Percentiles rank a stretch among this genome's conserved stretches.
phyloP scores from a whole-genome alignment of 129 eudicot species.

The Oenanthe sinensis region DNA sequence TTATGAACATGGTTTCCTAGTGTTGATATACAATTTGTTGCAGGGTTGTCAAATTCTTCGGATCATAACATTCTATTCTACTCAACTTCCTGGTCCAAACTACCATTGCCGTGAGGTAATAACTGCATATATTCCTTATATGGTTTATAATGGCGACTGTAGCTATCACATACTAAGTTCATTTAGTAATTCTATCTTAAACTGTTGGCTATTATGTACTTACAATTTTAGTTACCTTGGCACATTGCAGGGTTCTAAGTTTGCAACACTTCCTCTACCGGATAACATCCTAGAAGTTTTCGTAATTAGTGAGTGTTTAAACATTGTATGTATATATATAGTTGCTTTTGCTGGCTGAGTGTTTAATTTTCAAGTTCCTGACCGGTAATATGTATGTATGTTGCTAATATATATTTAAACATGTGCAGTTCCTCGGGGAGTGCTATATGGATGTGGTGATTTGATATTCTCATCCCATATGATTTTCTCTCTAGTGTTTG shows the following conservation, averaged over 20 bases:
- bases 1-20: background rate
- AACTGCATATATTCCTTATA: background rate
- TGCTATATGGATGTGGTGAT: conserved; percentile 97
- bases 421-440: conserved; percentile 81
- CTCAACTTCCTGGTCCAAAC: conserved; percentile 92
- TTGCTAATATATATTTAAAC: conserved; percentile 15
- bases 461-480: conserved; percentile 94
- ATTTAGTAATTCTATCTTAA: background rate
- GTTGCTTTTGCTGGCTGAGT: background rate
- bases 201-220: conserved; percentile 4
- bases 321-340: background rate
- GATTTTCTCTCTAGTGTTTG: conserved; percentile 90
- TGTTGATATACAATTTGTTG: conserved; percentile 7
- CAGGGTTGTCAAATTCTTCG: conserved; percentile 92
- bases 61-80: conserved; percentile 82
- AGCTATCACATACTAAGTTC: background rate
- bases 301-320: conserved; percentile 54
- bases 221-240: conserved; percentile 2
- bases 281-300: conserved; percentile 54
- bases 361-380: background rate
- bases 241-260: conserved; percentile 64
- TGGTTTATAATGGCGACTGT: background rate
- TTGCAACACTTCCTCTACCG: conserved; percentile 84
- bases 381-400: background rate
- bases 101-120: conserved; percentile 95